Evolutionary conservation across 192 early-diverging fungal species (phyloP).

Genomic region (Entophlyctis luteolus): DNA sequence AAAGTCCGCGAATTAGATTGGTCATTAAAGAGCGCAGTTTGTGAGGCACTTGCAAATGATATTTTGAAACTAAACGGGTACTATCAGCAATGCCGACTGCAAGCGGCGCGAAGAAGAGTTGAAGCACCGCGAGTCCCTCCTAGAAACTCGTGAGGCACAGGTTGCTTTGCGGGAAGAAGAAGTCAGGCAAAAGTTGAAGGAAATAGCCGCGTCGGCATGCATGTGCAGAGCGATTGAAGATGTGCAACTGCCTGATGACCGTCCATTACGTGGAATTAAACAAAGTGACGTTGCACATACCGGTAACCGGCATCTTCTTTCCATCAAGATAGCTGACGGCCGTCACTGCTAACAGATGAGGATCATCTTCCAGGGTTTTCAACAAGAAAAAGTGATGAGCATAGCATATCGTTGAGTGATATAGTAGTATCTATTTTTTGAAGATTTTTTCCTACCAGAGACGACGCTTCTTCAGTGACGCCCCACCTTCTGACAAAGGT

Average conservation of each 20-base stretch:
- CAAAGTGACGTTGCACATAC: not conserved
- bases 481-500: too few species aligned
- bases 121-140: conserved; percentile 15
- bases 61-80: not conserved
- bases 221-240: not conserved
- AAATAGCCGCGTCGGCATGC: not conserved
- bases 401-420: too few species aligned
- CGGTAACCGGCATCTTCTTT: not conserved
- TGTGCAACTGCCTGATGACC: not conserved
- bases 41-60: not conserved
- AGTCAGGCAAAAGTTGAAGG: not conserved
- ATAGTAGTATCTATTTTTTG: too few species aligned
- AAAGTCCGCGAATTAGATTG: conserved; percentile 5
- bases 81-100: conserved; percentile 13
- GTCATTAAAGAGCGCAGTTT: conserved; percentile 8
- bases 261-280: not conserved
- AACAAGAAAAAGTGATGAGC: too few species aligned
- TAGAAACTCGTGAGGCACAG: conserved; percentile 20
- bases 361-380: too few species aligned
- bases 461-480: too few species aligned
- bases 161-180: conserved; percentile 27
- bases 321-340: not conserved
- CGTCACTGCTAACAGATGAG: not conserved
- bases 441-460: too few species aligned
- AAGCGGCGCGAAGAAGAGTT: conserved; percentile 31